Evolutionary conservation across 306 rosid species (phyloP).

Genomic region (Betula pendula): DNA sequence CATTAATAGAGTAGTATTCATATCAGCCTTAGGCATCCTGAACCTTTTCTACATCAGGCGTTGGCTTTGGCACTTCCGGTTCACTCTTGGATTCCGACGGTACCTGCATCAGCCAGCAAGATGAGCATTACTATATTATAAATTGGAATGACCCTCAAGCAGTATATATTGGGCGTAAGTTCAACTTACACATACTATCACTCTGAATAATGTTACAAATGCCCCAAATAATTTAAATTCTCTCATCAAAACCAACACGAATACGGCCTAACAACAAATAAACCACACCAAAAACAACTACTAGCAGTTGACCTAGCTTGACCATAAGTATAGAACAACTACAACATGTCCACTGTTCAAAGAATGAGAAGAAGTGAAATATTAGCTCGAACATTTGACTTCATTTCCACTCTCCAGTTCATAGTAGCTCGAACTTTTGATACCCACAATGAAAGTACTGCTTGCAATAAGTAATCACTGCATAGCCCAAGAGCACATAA

Average conservation of each 20-base stretch:
- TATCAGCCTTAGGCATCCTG: slow-evolving; percentile 22
- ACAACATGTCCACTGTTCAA: neutral
- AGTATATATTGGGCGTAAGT: too few species aligned
- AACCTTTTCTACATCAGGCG: slow-evolving; percentile 19
- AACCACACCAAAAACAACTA: neutral
- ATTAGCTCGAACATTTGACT: too few species aligned
- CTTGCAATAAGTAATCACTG: neutral
- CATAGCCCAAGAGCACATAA: neutral
- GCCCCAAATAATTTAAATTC: neutral
- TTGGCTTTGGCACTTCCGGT: slow-evolving; percentile 11
- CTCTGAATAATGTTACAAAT: too few species aligned
- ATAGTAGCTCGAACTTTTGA: neutral
- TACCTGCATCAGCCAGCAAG: slow-evolving; percentile 42
- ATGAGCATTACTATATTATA: neutral
- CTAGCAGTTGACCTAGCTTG: neutral
- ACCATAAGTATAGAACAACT: neutral
- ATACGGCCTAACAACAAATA: neutral
- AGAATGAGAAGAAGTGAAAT: neutral
- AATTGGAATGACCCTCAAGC: neutral
- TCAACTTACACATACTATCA: too few species aligned
- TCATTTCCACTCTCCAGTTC: neutral
- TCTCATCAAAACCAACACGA: neutral
- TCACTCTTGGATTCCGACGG: slow-evolving; percentile 26
- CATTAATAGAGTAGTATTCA: too few species aligned
- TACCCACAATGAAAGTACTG: neutral